phyloP scores from a whole-genome alignment of 2,329 filamentous ascomycete genomes.

The Cladosporium oxysporum region DNA sequence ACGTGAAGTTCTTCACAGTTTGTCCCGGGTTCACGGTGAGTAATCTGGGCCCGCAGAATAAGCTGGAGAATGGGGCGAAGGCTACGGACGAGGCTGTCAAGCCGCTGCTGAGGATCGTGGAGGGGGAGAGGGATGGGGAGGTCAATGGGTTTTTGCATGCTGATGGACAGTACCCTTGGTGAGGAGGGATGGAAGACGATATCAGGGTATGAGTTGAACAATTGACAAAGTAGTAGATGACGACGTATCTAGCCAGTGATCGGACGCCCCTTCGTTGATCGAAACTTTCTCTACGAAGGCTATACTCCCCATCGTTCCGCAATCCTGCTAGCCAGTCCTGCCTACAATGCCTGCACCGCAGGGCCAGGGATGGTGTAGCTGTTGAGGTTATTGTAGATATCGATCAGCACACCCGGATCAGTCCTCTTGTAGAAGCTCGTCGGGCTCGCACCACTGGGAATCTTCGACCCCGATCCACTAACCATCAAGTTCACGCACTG shows the following conservation, averaged over 20 bases:
- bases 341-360: slow-evolving; percentile 21
- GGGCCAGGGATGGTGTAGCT: slow-evolving; percentile 57
- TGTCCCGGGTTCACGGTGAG: slow-evolving; percentile 49
- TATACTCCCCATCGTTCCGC: background rate
- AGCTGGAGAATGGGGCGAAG: slow-evolving; percentile 10
- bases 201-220: background rate
- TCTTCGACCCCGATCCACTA: slow-evolving; percentile 45
- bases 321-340: background rate
- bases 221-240: background rate
- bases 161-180: slow-evolving; percentile 16
- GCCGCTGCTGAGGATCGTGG: slow-evolving; percentile 8
- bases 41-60: slow-evolving; percentile 32
- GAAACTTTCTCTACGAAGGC: background rate
- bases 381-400: slow-evolving; percentile 56
- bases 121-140: slow-evolving; percentile 15
- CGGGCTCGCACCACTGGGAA: slow-evolving; percentile 52
- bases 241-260: background rate
- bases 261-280: background rate
- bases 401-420: slow-evolving; percentile 61
- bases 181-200: background rate
- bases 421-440: slow-evolving; percentile 59
- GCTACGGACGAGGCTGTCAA: slow-evolving; percentile 11
- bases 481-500: slow-evolving; percentile 46
- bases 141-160: slow-evolving; percentile 5
- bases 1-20: slow-evolving; percentile 48